These are phyloP conservation scores for Raffaelea ambrosiae DNA, from an alignment of 2,329 filamentous ascomycete species.

Conservation along the genomic window DNA sequence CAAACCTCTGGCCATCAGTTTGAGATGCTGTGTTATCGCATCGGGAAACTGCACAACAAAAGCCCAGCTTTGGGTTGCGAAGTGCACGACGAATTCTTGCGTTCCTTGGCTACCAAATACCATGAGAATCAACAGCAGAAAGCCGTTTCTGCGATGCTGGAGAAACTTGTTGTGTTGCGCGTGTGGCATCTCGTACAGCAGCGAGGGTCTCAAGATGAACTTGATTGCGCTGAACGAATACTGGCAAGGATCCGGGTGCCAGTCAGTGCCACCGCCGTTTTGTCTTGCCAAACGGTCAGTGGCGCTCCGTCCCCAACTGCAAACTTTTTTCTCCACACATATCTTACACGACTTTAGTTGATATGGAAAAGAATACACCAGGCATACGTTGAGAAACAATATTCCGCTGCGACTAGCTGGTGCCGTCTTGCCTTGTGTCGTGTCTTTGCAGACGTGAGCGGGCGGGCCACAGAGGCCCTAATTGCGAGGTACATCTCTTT, in stretches of 20 bases:
- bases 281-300: slow-evolving; percentile 58
- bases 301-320: too few species aligned
- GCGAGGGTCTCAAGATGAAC: slow-evolving; percentile 22
- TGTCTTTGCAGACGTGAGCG: slow-evolving; percentile 53
- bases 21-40: slow-evolving; percentile 57
- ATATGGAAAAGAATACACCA: slow-evolving; percentile 74
- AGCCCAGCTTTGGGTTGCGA: slow-evolving; percentile 37
- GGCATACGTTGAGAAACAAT: slow-evolving; percentile 42
- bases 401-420: slow-evolving; percentile 56
- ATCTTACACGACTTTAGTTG: too few species aligned
- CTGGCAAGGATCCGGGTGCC: slow-evolving; percentile 32
- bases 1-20: slow-evolving; percentile 53
- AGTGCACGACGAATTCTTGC: slow-evolving; percentile 57
- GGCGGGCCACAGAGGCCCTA: slow-evolving; percentile 58
- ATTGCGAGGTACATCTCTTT: slow-evolving; percentile 66
- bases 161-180: slow-evolving; percentile 59
- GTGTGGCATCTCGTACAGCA: slow-evolving; percentile 54
- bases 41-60: slow-evolving; percentile 54
- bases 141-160: slow-evolving; percentile 51
- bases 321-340: too few species aligned
- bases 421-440: slow-evolving; percentile 59
- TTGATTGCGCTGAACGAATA: slow-evolving; percentile 24
- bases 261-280: slow-evolving; percentile 52
- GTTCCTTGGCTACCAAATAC: slow-evolving; percentile 22
- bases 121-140: slow-evolving; percentile 16